Conservation (phyloP, 768 basidiomycete species). For the Strobilomyces confusus region DNA sequence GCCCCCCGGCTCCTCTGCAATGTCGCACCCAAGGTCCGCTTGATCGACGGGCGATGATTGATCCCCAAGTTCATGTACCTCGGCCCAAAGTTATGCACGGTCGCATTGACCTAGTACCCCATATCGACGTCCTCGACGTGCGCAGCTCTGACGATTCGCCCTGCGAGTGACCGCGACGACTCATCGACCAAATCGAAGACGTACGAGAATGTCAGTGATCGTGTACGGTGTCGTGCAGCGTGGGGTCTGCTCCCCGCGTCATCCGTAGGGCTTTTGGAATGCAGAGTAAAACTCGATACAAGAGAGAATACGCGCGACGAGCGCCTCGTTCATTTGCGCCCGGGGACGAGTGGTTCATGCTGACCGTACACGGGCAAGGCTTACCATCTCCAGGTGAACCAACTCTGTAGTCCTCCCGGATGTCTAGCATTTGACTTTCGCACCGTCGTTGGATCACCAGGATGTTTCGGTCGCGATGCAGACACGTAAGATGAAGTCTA, state of each 20-base stretch:
- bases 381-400: background rate
- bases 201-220: constrained; percentile 10
- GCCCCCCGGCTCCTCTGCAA: no score
- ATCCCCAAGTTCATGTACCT: background rate
- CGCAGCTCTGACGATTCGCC: background rate
- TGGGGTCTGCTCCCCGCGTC: background rate
- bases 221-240: background rate
- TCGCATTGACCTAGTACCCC: constrained; percentile 16
- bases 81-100: background rate
- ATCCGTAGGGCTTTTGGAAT: constrained; percentile 7
- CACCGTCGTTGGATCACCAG: background rate
- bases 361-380: background rate
- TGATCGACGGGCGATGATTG: background rate
- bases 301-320: constrained; percentile 5
- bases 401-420: background rate
- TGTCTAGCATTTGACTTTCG: background rate
- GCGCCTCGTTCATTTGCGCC: constrained; percentile 10
- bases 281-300: constrained; percentile 5
- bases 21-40: background rate
- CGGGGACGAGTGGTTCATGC: no score
- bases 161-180: background rate
- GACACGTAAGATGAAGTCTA: background rate
- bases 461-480: background rate
- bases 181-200: background rate
- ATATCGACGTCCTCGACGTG: constrained; percentile 11